These are phyloP conservation scores for Rhodamnia rubescens DNA, from an alignment of 345 rosid species.

Conservation along the genomic window DNA sequence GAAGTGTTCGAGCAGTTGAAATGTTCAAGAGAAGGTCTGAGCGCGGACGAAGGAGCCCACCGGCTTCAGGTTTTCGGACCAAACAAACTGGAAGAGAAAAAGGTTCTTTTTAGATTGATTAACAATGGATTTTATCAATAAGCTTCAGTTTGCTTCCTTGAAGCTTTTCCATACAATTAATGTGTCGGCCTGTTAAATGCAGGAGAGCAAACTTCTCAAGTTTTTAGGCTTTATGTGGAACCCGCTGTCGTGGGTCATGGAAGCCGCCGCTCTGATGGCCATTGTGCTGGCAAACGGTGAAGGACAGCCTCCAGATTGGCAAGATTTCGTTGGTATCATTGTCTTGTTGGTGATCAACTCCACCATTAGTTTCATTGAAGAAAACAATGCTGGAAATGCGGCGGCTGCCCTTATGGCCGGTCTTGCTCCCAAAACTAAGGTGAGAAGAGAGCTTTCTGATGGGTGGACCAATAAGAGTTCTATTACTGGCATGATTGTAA, in stretches of 20 bases:
- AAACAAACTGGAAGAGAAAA: conserved; percentile 88
- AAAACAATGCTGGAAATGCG: conserved; percentile 88
- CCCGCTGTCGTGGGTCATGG: conserved; percentile 98
- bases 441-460: conserved; percentile 1
- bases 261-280: conserved; percentile 85
- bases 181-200: conserved; percentile 1
- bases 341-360: conserved; percentile 72
- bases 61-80: conserved; percentile 80
- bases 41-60: conserved; percentile 51
- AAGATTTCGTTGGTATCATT: conserved; percentile 79
- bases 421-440: conserved; percentile 91
- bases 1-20: conserved; percentile 68
- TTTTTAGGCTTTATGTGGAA: conserved; percentile 98
- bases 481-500: background rate
- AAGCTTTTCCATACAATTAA: background rate
- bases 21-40: conserved; percentile 46
- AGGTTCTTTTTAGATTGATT: conserved; percentile 23
- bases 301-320: conserved; percentile 89
- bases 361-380: conserved; percentile 87
- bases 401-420: conserved; percentile 97
- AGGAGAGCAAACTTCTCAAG: conserved; percentile 80
- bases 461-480: background rate
- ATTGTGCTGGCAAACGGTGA: conserved; percentile 69
- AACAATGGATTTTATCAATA: background rate
- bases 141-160: background rate